Evolutionary conservation across 768 basidiomycete species (phyloP).

Genomic region (Naganishia vaughanmartiniae): DNA sequence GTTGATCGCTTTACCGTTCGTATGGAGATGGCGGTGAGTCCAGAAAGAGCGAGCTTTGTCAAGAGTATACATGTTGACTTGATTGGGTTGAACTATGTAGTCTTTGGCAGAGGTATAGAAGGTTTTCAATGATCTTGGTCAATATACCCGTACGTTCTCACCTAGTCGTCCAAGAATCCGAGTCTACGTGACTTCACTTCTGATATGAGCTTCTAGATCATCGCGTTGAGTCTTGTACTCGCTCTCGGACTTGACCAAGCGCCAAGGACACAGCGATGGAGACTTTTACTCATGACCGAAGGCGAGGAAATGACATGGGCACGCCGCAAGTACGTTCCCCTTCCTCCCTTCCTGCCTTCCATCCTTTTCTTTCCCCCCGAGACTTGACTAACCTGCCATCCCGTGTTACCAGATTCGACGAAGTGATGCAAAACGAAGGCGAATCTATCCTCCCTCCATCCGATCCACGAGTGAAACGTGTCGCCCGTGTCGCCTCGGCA

Average conservation of each 20-base stretch:
- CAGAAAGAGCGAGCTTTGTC: background rate
- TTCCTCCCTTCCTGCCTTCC: background rate
- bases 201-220: conserved; percentile 42
- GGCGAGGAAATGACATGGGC: conserved; percentile 56
- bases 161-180: background rate
- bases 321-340: conserved; percentile 45
- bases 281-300: conserved; percentile 56
- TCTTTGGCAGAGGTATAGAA: conserved; percentile 53
- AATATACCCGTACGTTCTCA: conserved; percentile 53
- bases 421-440: conserved; percentile 52
- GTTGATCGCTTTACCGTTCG: conserved; percentile 51
- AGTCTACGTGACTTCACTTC: background rate
- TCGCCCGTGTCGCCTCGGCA: conserved; percentile 51
- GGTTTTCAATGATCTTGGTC: conserved; percentile 51
- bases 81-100: conserved; percentile 36
- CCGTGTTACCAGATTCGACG: conserved; percentile 47
- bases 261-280: conserved; percentile 54
- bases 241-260: conserved; percentile 55
- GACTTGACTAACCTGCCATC: conserved; percentile 10
- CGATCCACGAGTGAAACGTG: conserved; percentile 50
- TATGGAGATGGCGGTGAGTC: conserved; percentile 45
- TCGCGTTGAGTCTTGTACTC: conserved; percentile 54
- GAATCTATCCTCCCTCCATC: conserved; percentile 48
- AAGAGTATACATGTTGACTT: background rate
- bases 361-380: background rate